Evolutionary conservation across 805 yeast species (phyloP).

Genomic region (Blastobotrys muscicola): DNA sequence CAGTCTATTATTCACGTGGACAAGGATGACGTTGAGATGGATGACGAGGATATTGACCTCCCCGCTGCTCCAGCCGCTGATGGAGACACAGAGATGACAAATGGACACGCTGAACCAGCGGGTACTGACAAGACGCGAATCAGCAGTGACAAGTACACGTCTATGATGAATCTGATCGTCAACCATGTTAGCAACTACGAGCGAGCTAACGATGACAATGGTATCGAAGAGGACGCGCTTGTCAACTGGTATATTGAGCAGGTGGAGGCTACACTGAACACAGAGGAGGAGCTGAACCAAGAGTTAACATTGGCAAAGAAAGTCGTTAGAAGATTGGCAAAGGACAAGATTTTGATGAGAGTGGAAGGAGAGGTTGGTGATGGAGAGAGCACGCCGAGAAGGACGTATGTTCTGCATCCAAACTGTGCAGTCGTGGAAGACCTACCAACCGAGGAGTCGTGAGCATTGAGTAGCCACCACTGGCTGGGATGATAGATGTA

Average conservation of each 20-base stretch:
- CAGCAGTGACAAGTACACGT: slow-evolving; percentile 77
- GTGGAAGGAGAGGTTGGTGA: slow-evolving; percentile 39
- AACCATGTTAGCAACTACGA: slow-evolving; percentile 52
- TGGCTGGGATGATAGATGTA: no score
- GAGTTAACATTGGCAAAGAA: slow-evolving; percentile 68
- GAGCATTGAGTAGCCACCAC: no score
- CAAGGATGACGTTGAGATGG: slow-evolving; percentile 82
- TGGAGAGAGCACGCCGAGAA: slow-evolving; percentile 23
- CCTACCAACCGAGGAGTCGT: no score
- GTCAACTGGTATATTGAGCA: slow-evolving; percentile 75
- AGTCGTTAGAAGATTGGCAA: slow-evolving; percentile 73
- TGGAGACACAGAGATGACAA: slow-evolving; percentile 5
- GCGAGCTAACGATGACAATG: slow-evolving; percentile 39
- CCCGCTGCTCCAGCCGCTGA: slow-evolving; percentile 8
- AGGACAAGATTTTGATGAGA: slow-evolving; percentile 74
- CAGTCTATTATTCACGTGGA: slow-evolving; percentile 92
- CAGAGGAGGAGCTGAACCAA: slow-evolving; percentile 59
- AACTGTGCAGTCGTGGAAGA: slow-evolving; percentile 15
- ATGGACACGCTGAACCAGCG: no score
- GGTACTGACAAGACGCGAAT: slow-evolving; percentile 41
- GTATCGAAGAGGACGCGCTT: slow-evolving; percentile 57
- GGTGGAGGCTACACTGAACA: slow-evolving; percentile 57
- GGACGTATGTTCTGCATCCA: slow-evolving; percentile 28
- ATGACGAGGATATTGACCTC: slow-evolving; percentile 41
- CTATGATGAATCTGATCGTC: slow-evolving; percentile 74